These are phyloP conservation scores for Extremus antarcticus DNA, from an alignment of 495 filamentous ascomycete genomes.

Conservation along the genomic window DNA sequence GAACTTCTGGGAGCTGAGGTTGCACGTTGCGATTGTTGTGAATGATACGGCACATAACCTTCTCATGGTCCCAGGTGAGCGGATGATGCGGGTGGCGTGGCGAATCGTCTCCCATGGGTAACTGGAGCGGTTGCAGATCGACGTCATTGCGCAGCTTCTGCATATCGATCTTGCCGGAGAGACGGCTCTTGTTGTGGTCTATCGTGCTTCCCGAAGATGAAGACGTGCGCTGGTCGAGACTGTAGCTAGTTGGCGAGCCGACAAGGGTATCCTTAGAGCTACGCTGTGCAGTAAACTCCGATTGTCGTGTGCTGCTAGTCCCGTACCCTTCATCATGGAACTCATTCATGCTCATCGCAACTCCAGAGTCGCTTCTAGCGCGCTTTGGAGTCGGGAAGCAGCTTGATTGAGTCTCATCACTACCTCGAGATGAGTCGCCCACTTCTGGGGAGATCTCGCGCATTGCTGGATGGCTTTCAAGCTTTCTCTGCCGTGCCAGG, in stretches of 20 bases:
- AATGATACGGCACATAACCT: slow-evolving; percentile 1
- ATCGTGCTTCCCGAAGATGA: not conserved
- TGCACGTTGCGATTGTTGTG: not conserved
- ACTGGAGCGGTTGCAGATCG: not conserved
- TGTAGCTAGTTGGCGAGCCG: not conserved
- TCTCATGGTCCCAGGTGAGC: slow-evolving; percentile 1
- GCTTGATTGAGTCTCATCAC: not conserved
- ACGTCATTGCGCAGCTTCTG: not conserved
- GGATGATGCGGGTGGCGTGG: not conserved
- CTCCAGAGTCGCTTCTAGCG: not conserved
- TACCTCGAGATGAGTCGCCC: not conserved
- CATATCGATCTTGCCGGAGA: not conserved
- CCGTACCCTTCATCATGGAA: not conserved
- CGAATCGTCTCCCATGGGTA: not conserved
- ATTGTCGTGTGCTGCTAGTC: not conserved
- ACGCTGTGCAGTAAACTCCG: not conserved
- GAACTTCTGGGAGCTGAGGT: not conserved
- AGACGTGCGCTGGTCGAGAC: not conserved
- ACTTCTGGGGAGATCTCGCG: not conserved
- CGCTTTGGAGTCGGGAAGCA: not conserved
- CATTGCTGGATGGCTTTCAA: not conserved
- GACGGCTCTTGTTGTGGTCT: not conserved
- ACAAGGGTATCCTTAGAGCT: not conserved
- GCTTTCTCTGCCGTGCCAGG: not conserved
- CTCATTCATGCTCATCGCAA: not conserved